A percentile compares a stretch with the other conserved stretches of the same genome.
These are phyloP conservation scores for Xylariaceae sp. DNA, from an alignment of 2,329 filamentous ascomycete species.

Conservation along the genomic window DNA sequence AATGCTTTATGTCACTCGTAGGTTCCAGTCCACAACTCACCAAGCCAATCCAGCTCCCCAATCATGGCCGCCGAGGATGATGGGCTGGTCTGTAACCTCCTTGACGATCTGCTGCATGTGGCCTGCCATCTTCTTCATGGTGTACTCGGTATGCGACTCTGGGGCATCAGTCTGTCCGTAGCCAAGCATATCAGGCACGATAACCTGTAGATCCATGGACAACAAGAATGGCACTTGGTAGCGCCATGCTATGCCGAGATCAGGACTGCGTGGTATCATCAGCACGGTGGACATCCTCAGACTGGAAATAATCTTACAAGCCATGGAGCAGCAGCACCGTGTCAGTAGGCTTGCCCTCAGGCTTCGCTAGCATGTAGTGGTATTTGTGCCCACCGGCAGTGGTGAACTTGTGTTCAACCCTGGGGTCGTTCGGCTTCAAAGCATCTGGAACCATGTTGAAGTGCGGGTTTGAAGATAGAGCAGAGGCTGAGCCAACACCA, in stretches of 20 bases:
- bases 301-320: conserved; percentile 17
- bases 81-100: conserved; percentile 46
- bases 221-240: conserved; percentile 78
- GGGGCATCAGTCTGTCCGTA: conserved; percentile 76
- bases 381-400: conserved; percentile 67
- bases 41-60: conserved; percentile 82
- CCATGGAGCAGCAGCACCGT: conserved; percentile 44
- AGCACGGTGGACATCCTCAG: conserved; percentile 1
- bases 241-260: conserved; percentile 81
- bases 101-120: conserved; percentile 71
- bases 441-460: conserved; percentile 46
- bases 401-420: conserved; percentile 60
- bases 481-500: no score
- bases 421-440: conserved; percentile 60
- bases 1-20: no score
- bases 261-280: conserved; percentile 65
- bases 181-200: conserved; percentile 82
- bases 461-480: no score
- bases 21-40: conserved; percentile 15
- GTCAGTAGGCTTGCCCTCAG: conserved; percentile 37
- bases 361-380: conserved; percentile 56
- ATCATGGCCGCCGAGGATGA: conserved; percentile 88
- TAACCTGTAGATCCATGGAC: conserved; percentile 68
- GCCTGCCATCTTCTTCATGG: conserved; percentile 65
- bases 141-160: conserved; percentile 58